Evolutionary conservation across 192 early-diverging fungal genomes (phyloP), one percentile per base, ranked within the genome.

Genomic region (Entophlyctis luteolus): DNA sequence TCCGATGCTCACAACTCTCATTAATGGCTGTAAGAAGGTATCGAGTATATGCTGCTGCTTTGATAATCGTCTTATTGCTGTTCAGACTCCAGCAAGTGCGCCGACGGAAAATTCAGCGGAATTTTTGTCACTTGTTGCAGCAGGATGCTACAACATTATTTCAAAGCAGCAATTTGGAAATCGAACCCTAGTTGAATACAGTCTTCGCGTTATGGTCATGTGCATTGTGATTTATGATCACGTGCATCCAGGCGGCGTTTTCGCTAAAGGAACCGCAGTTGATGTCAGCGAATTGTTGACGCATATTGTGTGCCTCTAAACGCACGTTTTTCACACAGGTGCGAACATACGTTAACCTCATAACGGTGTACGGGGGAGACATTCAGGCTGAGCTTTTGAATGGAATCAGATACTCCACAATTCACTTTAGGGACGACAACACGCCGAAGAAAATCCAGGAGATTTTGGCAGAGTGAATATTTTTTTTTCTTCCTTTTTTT

Each of bases 191-290:
- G 56, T 75, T 20, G 67, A 72, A 33, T 93, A 93, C 73, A 91
- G 85, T 60, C 74, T 96, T 62, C 81, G 91, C 36, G 90, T 94
- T 37, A 89, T 96, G 86, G 90, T 91, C 35, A 87, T 89, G 12
- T 88, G 89, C 31, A 90, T 93, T 67, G 85, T 98, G 28, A 73
- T 96, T 45, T 95, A 95, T 63, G 95, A 98, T 75, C 92, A 96
- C 72, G 87, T 96, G 46, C 82, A 89, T 62, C 92, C 93, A 8
- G 20, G 50, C 16, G 63, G 57, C 28, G 88, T 91, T 0, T 92
- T 91, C 70, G 75, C 73, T 49, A 88, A 90, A 63, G 79, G 73
- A 59, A 92, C 91, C 20, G 81, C 84, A 29, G 89, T 96, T 59
- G 92, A 96, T 73, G 87, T 89, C 77, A 81, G 85, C 78, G 49